These are phyloP conservation scores for Fusarium musae DNA, from an alignment of 2,329 filamentous ascomycete genomes.

Conservation along the genomic window DNA sequence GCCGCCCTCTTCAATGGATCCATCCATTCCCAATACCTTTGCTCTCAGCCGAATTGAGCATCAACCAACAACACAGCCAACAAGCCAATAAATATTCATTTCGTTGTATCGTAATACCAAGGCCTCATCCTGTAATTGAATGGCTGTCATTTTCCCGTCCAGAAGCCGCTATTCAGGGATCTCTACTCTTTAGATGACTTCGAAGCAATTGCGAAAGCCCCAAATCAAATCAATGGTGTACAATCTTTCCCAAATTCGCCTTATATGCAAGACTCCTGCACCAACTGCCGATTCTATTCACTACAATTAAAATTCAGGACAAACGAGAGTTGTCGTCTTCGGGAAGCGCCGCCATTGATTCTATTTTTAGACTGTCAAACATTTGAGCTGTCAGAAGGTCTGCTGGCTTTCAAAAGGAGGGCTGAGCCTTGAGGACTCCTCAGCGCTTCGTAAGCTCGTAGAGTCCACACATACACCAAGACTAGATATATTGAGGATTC, in stretches of 20 bases:
- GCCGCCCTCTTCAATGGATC: not conserved
- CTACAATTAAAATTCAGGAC: not conserved
- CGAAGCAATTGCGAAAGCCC: not conserved
- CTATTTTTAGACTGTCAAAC: not conserved
- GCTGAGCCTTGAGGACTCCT: not conserved
- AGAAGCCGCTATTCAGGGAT: not conserved
- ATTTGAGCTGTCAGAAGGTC: not conserved
- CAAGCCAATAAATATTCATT: constrained; percentile 3
- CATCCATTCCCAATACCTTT: not conserved
- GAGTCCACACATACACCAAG: not conserved
- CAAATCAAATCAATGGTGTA: constrained; percentile 23
- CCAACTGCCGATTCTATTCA: not conserved
- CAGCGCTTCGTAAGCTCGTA: not conserved
- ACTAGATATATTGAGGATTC: not conserved
- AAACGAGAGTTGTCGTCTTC: not conserved
- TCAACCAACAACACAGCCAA: constrained; percentile 21
- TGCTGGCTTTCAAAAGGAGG: constrained; percentile 10
- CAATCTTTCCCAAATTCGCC: not conserved
- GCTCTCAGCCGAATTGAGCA: constrained; percentile 1
- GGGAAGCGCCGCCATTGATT: not conserved
- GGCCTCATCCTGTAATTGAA: not conserved
- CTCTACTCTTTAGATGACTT: not conserved
- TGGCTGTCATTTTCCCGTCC: not conserved
- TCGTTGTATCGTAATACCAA: not conserved
- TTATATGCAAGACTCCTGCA: not conserved